Evolutionary conservation across 2,329 filamentous ascomycete species (phyloP).

Genomic region (Allantophomopsis cytisporea): DNA sequence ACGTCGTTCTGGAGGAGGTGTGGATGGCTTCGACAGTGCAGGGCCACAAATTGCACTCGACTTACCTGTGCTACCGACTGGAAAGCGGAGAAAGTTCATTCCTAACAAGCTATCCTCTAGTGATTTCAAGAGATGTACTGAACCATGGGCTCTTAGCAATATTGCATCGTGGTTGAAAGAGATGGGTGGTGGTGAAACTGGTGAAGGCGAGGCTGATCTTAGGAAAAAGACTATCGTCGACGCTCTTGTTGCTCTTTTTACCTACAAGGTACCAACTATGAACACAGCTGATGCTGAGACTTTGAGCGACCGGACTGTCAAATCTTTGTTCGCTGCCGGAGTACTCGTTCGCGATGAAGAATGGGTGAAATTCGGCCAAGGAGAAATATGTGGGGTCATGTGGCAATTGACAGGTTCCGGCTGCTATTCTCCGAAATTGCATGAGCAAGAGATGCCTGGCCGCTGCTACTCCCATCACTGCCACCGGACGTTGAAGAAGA

Average conservation of each 20-base stretch:
- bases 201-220: constrained; percentile 76
- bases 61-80: constrained; percentile 68
- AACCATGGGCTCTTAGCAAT: constrained; percentile 90
- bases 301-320: constrained; percentile 63
- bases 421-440: constrained; percentile 79
- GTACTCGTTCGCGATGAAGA: constrained; percentile 83
- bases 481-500: constrained; percentile 86
- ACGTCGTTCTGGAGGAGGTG: constrained; percentile 33
- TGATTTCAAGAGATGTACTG: constrained; percentile 73
- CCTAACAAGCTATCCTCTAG: constrained; percentile 67
- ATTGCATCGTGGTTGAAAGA: constrained; percentile 77
- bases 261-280: constrained; percentile 92
- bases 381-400: constrained; percentile 73
- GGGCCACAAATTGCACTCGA: constrained; percentile 49
- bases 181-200: constrained; percentile 42
- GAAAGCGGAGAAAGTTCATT: constrained; percentile 70
- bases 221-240: constrained; percentile 77
- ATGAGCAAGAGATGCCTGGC: constrained; percentile 47
- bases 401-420: constrained; percentile 87
- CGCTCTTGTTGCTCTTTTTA: constrained; percentile 79
- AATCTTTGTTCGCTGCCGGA: constrained; percentile 65
- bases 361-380: constrained; percentile 86
- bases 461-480: constrained; percentile 92
- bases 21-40: constrained; percentile 43
- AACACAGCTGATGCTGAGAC: constrained; percentile 94